Percentiles rank a stretch among this genome's conserved stretches.
phyloP scores from a whole-genome alignment of 768 basidiomycete species.

The Tulasnella sp. region DNA sequence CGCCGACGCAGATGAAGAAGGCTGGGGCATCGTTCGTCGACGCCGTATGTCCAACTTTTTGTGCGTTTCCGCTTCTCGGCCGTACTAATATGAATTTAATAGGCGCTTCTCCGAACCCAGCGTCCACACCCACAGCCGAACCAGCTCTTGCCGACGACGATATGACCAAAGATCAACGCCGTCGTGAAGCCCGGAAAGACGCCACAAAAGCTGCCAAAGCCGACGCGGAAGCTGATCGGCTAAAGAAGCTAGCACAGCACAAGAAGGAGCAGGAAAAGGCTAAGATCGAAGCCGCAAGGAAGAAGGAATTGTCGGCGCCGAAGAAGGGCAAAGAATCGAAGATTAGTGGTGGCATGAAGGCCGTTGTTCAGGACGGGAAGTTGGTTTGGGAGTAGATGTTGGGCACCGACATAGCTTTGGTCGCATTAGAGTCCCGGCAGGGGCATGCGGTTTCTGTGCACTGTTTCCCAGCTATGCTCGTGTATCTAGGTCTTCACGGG shows the following conservation, averaged over 20 bases:
- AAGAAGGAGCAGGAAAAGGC: slow-evolving; percentile 61
- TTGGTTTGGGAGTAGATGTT: slow-evolving; percentile 38
- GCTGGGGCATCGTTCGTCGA: slow-evolving; percentile 75
- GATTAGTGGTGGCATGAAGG: slow-evolving; percentile 40
- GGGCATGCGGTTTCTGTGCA: too few species aligned
- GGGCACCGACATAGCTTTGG: neutral
- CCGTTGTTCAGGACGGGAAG: slow-evolving; percentile 37
- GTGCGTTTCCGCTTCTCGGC: neutral
- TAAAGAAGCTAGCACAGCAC: slow-evolving; percentile 59
- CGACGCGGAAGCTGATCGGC: slow-evolving; percentile 57
- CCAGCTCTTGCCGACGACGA: slow-evolving; percentile 35
- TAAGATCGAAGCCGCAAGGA: slow-evolving; percentile 50
- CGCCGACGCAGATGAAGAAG: slow-evolving; percentile 73
- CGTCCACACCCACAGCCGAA: neutral
- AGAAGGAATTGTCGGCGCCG: neutral
- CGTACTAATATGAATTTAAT: neutral
- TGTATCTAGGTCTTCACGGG: neutral
- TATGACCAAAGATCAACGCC: slow-evolving; percentile 68
- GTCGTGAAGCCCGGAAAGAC: slow-evolving; percentile 66
- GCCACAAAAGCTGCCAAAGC: slow-evolving; percentile 61
- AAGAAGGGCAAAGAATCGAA: slow-evolving; percentile 19
- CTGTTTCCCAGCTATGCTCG: neutral
- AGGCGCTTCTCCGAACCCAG: slow-evolving; percentile 21
- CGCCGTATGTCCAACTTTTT: slow-evolving; percentile 44
- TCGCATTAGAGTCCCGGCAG: too few species aligned